Evolutionary conservation across 768 basidiomycete genomes (phyloP), one percentile per base, ranked within the genome.

Genomic region (Boletus tomentosulus): DNA sequence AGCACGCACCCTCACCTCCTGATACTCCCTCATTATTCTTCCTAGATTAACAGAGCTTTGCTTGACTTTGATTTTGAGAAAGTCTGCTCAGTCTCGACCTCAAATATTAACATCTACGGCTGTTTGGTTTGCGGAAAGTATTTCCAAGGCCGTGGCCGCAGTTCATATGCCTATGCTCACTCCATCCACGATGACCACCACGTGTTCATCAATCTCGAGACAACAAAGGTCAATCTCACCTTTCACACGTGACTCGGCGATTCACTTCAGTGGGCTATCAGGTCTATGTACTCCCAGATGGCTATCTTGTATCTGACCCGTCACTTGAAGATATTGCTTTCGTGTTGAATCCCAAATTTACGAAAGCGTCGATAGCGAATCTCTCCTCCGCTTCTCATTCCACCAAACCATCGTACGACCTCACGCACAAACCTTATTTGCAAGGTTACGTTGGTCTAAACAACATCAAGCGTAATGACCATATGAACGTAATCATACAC

Each of bases 1-100:
- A 54, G 38, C 57, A 61, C 42, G 57, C 50, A 52, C 50, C 58
- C 46, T 52, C 42, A 44, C 28, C 58, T 52, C 44, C 42, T 46
- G 50, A 54, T 39, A 48, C 34, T 28, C 56, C 46, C 61, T 67
- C 57, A 67, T 61, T 31, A 56, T 51, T 53, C 37, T 50, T 57
- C 59, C 54, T 66, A 98, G 95, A 90, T 98, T 59, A 93, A 97
- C 69, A 82, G 97, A 57, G 83, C 81, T 45, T 78, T 84, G 43
- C 83, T 99, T 53, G 97, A 99, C 72, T 99, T 99, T 73, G 97
- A 99, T 74, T 99, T 99, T 63, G 97, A 99, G 75, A 94, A 96
- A 78, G 83, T 98, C 27, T 99, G 97, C 78, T 98, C 96, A 9
- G 92, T 98, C 48, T 97, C 92, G 34, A 78, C 92, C 51, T 89